Evolutionary conservation across 2,329 filamentous ascomycete species (phyloP), one percentile per base, ranked within the genome.

Genomic region (Pseudodiploospora longispora): DNA sequence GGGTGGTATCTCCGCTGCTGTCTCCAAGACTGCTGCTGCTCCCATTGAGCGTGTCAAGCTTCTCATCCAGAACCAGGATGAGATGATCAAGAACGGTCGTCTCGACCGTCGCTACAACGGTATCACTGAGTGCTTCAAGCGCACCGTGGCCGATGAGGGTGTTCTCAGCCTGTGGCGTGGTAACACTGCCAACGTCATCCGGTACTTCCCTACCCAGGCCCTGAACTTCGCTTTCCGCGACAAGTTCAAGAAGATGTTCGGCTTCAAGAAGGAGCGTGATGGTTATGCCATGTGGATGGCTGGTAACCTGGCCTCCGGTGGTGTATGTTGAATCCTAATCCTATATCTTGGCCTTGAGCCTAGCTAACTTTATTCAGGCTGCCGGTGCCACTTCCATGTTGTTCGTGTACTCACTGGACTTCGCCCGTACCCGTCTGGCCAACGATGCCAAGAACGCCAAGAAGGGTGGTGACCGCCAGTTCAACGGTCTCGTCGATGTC

Each of bases 31-130:
- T 61, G 93, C 93, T 68, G 93, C 93, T 70, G 93, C 93, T 76
- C 93, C 93, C 76, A 98, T 98, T 65, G 93, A 98, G 90, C 93
- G 93, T 89, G 85, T 98, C 78, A 98, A 98, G 90, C 93, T 98
- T 69, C 87, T 98, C 68, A 94, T 98, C 79, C 93, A 98, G 83
- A 98, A 98, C 81, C 93, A 98, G 93, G 93, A 98, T 93, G 93
- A 98, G 83, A 98, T 98, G 93, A 77, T 98, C 66, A 95, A 95
- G 84, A 74, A 83, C 68, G 93, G 93, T 71, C 93, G 93, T 88
- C 91, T 98, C 58, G 88, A 94, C 82, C 85, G 84, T 75, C 94
- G 91, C 76, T 98, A 96, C 82, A 74, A 76, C 64, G 93, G 93
- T 71, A 97, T 98, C 69, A 65, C 54, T 51, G 93, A 98, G 71